Conservation (phyloP, 805 yeast genomes). For the Barnettozyma populi region DNA sequence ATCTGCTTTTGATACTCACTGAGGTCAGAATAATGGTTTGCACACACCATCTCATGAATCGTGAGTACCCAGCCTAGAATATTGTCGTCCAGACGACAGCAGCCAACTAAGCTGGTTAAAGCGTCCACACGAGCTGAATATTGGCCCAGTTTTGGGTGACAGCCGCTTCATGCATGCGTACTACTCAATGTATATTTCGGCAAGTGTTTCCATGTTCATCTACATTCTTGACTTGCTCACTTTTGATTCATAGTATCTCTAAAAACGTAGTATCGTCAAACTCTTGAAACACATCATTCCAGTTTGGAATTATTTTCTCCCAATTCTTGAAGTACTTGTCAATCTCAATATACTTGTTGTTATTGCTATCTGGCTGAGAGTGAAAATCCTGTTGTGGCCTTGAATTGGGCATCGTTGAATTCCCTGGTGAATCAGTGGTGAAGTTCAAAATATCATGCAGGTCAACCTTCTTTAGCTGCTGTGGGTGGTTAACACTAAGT, state of each 20-base stretch:
- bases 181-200: no score
- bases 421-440: background rate
- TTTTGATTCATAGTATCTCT: background rate
- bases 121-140: no score
- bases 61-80: no score
- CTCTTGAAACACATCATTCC: slow-evolving; percentile 16
- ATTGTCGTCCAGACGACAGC: no score
- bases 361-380: background rate
- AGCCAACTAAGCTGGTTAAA: no score
- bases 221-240: no score
- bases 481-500: slow-evolving; percentile 10
- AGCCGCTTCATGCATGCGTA: no score
- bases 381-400: background rate
- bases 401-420: background rate
- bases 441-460: slow-evolving; percentile 14
- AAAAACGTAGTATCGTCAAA: slow-evolving; percentile 2
- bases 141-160: no score
- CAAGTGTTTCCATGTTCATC: background rate
- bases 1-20: no score
- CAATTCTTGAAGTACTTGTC: slow-evolving; percentile 13
- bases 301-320: slow-evolving; percentile 16
- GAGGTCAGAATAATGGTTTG: no score
- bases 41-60: no score
- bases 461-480: slow-evolving; percentile 9
- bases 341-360: slow-evolving; percentile 8